Percentiles rank a stretch among this genome's conserved stretches.
Conservation (phyloP, 2,329 filamentous ascomycete genomes). For the Diaporthe capsici region DNA sequence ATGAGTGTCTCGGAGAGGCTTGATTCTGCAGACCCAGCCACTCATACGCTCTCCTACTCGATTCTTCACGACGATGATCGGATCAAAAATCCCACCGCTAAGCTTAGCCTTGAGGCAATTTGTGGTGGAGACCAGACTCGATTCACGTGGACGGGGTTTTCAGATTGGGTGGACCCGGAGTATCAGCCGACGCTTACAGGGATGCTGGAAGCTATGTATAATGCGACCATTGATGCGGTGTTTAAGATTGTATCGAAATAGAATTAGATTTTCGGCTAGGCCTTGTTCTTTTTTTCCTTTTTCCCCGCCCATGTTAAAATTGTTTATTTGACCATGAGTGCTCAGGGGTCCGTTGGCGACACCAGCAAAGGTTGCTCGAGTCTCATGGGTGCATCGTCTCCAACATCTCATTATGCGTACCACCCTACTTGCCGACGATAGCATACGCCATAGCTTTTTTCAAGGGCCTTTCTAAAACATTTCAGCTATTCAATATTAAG, state of each 20-base stretch:
- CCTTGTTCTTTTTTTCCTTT: too few species aligned
- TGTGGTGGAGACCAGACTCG: background rate
- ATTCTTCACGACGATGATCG: background rate
- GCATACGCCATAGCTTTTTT: too few species aligned
- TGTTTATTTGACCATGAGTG: too few species aligned
- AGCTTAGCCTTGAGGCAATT: background rate
- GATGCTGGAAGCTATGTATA: background rate
- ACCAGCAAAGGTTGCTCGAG: too few species aligned
- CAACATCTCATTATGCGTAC: too few species aligned
- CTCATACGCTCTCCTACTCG: background rate
- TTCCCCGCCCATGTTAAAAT: too few species aligned
- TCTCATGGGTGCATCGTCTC: too few species aligned
- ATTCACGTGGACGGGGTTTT: background rate
- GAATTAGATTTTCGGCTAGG: too few species aligned
- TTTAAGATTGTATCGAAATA: background rate
- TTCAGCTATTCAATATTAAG: too few species aligned
- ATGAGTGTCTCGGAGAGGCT: conserved; percentile 5
- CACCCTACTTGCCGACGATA: too few species aligned
- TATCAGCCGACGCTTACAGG: background rate
- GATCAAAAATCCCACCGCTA: background rate
- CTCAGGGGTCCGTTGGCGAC: too few species aligned
- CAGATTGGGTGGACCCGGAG: background rate
- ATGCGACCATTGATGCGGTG: background rate
- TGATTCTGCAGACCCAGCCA: background rate
- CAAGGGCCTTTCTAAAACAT: too few species aligned